These are phyloP conservation scores for Naganishia sp. DNA, from an alignment of 1,284 basidiomycete species.

Conservation along the genomic window DNA sequence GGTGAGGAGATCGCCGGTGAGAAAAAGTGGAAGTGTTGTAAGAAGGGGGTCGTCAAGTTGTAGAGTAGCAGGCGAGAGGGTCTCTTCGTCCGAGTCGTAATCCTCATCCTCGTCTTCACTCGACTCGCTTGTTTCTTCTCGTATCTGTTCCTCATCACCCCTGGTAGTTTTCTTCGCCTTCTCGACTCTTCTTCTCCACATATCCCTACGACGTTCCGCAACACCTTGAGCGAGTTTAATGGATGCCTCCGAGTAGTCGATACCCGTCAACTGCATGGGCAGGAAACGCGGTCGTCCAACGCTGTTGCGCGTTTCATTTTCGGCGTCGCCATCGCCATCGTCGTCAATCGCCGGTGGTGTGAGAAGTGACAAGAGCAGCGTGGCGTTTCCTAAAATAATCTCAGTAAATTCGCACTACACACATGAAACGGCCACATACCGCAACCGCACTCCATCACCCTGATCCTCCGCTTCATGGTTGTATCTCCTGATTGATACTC, in stretches of 20 bases:
- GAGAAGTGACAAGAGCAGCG: conserved; percentile 51
- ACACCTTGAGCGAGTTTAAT: conserved; percentile 43
- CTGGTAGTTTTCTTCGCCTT: conserved; percentile 1
- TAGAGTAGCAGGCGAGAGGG: conserved; percentile 12
- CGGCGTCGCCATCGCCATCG: conserved; percentile 2
- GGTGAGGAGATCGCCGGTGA: conserved; percentile 28
- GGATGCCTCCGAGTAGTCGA: conserved; percentile 50
- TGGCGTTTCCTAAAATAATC: conserved; percentile 47
- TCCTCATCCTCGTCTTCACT: conserved; percentile 46
- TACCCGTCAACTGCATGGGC: conserved; percentile 44
- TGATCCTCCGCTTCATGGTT: conserved; percentile 12
- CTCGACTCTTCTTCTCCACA: conserved; percentile 12
- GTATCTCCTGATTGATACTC: not conserved
- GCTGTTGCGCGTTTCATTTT: conserved; percentile 31
- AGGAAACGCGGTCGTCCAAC: conserved; percentile 36
- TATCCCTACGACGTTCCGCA: conserved; percentile 34
- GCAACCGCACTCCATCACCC: conserved; percentile 34
- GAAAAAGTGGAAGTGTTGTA: conserved; percentile 18
- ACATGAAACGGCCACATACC: conserved; percentile 5
- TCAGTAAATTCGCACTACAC: not conserved
- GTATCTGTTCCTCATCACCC: conserved; percentile 31
- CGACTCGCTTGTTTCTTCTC: conserved; percentile 36
- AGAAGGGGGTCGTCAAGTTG: conserved; percentile 21
- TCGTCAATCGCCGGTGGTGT: conserved; percentile 36
- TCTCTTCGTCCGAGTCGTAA: conserved; percentile 38